These are phyloP conservation scores for Filosporella fistucella DNA, from an alignment of 495 filamentous ascomycete species.

Conservation along the genomic window DNA sequence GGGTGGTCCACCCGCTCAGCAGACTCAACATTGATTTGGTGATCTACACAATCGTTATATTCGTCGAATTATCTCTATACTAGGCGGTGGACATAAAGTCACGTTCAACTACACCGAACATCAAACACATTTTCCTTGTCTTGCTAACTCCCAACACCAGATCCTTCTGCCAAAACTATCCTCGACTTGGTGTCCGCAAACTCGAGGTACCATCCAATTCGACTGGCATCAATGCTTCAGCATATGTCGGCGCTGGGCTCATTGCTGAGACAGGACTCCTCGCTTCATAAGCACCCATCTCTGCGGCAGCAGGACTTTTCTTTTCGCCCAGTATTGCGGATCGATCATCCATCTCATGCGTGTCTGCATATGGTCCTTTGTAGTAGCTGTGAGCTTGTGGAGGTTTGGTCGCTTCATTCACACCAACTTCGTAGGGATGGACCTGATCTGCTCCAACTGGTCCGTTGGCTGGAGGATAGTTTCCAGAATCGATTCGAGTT, in stretches of 20 bases:
- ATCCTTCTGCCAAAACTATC: too few species aligned
- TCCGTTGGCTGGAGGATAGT: constrained; percentile 13
- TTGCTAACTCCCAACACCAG: too few species aligned
- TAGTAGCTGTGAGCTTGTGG: constrained; percentile 1
- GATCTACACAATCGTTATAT: too few species aligned
- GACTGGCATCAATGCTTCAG: neutral
- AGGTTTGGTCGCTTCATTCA: neutral
- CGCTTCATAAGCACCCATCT: neutral
- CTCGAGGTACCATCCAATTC: neutral
- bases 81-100: too few species aligned
- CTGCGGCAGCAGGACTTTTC: neutral
- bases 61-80: too few species aligned
- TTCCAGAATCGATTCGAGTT: neutral
- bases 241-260: neutral
- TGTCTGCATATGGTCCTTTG: constrained; percentile 8
- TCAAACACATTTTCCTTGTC: too few species aligned
- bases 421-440: constrained; percentile 12
- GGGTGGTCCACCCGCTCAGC: too few species aligned
- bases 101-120: too few species aligned
- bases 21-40: too few species aligned
- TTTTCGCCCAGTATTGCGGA: neutral
- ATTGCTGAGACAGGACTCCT: neutral
- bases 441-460: constrained; percentile 18
- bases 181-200: too few species aligned
- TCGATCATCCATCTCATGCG: constrained; percentile 17